Conservation (phyloP, 768 basidiomycete genomes). For the Auricularia cornea region DNA sequence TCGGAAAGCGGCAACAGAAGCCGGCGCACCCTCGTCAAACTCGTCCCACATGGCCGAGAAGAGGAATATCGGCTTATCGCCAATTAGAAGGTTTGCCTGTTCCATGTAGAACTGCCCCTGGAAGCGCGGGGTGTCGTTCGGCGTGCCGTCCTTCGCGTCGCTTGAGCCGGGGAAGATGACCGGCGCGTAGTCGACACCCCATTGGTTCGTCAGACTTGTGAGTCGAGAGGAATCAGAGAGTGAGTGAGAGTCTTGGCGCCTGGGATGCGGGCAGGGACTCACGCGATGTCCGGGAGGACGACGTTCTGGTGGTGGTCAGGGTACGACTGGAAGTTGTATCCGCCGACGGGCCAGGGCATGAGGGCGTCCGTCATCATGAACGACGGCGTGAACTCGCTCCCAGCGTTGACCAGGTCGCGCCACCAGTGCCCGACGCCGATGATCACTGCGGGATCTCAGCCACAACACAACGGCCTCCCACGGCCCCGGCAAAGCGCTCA, state of each 20-base stretch:
- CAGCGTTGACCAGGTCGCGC: background rate
- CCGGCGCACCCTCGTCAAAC: background rate
- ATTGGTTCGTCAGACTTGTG: background rate
- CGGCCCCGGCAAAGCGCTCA: no score
- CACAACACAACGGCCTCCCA: background rate
- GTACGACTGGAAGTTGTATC: background rate
- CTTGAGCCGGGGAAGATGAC: background rate
- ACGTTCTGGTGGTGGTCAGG: background rate
- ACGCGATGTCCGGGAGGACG: background rate
- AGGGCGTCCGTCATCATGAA: background rate
- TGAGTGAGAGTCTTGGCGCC: background rate
- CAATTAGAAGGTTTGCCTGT: background rate
- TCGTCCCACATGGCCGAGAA: background rate
- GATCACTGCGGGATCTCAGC: background rate
- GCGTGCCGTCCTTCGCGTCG: background rate
- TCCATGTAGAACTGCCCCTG: background rate
- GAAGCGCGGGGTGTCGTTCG: background rate
- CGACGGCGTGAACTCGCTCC: background rate
- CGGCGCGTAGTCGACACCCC: background rate
- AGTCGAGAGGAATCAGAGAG: no score
- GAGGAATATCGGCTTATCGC: background rate
- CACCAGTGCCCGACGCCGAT: background rate
- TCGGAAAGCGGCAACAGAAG: background rate
- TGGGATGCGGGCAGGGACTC: background rate
- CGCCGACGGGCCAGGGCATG: background rate